Evolutionary conservation across 495 filamentous ascomycete species (phyloP), one percentile per base, ranked within the genome.

Genomic region (Trypethelium eluteriae): DNA sequence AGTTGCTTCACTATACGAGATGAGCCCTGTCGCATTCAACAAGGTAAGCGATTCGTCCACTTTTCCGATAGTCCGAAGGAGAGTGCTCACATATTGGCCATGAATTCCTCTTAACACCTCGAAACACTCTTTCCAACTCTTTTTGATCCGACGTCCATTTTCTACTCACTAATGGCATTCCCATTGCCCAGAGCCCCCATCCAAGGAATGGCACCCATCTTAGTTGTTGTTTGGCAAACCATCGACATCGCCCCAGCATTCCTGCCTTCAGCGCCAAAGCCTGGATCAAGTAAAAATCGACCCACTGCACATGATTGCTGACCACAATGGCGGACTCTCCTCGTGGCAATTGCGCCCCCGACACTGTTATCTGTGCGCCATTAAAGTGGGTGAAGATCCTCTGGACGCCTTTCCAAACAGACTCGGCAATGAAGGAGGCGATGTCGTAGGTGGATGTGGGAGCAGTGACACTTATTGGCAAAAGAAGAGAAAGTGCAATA

Each of bases 201-300:
- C 84, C 84, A 2, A 85, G 72, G 50, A 85, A 81, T 41, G 84
- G 83, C 25, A 86, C 81, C 75, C 78, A 76, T 36, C 77, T 74
- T 59, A 86, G 74, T 71, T 83, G 77, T 57, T 78, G 76, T 73
- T 86, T 86, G 38, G 82, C 80, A 73, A 85, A 85, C 77, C 81
- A 86, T 39, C 82, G 79, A 70, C 81, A 83, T 39, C 79, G 75
- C 10, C 80, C 77, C n/a, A 85, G 75, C 84, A 86, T 86, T 44
- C 79, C 78, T 5, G 81, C 71, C 56, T 72, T 74, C n/a, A 78
- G 62, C 38, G 83, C 83, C 14, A 85, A 72, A 36, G 78, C 79
- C 70, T 86, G 84, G 67, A 85, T 81, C 76, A 86, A 78, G 74
- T 83, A 86, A 73, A 86, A 84, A 71, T 85, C 84, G 36, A 79